Evolutionary conservation across 257 asterid species (phyloP).

Genomic region (Ballota nigra): DNA sequence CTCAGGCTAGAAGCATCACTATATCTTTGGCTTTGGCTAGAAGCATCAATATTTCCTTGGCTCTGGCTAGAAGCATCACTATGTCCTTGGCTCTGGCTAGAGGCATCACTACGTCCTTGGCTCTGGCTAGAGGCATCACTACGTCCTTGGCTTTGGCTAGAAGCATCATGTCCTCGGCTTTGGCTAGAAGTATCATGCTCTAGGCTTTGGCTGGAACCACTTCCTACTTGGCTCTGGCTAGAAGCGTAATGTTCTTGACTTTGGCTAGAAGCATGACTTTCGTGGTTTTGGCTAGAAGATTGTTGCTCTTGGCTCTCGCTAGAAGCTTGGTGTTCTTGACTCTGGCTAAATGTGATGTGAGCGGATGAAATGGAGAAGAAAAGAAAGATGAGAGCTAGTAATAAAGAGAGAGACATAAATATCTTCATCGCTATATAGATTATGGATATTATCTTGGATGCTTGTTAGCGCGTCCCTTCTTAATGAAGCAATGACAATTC

Average conservation of each 20-base stretch:
- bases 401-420: constrained; percentile 1
- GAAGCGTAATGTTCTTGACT: background rate
- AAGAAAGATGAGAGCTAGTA: constrained; percentile 25
- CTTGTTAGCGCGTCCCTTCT: background rate
- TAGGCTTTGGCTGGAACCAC: background rate
- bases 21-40: background rate
- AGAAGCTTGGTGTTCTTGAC: background rate
- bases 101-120: too few relatives aligned
- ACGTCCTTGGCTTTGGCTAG: background rate
- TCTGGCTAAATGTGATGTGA: background rate
- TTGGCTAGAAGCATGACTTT: background rate
- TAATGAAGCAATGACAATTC: background rate
- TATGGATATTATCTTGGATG: background rate
- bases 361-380: constrained; percentile 26
- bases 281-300: background rate
- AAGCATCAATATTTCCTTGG: background rate
- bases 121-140: background rate
- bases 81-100: background rate
- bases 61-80: background rate
- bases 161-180: background rate
- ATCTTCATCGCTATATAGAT: background rate
- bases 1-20: background rate
- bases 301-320: background rate
- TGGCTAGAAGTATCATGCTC: background rate
- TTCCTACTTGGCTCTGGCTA: background rate